Conservation (phyloP, 345 rosid species). For the Arabidopsis suecica region DNA sequence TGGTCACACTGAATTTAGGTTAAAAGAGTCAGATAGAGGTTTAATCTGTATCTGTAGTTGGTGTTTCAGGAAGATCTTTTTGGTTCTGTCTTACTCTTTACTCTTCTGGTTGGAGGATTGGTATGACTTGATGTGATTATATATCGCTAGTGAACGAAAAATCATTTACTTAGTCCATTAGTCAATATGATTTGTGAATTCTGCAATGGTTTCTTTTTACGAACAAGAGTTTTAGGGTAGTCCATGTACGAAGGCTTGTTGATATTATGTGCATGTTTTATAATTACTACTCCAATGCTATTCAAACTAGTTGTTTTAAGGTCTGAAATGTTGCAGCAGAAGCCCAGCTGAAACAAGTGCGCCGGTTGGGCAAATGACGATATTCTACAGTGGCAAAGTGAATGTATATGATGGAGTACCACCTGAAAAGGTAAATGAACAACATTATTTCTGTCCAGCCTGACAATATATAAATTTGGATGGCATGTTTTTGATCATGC, state of each 20-base stretch:
- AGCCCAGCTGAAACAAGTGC: slow-evolving; percentile 55
- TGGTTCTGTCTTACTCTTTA: not conserved
- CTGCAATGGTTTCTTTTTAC: not conserved
- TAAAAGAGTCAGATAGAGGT: not conserved
- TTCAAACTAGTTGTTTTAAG: slow-evolving; percentile 12
- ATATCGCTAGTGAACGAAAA: not conserved
- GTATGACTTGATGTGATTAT: slow-evolving; percentile 15
- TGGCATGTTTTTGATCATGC: slow-evolving; percentile 50
- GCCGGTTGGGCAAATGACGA: slow-evolving; percentile 74
- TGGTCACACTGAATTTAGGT: slow-evolving; percentile 8
- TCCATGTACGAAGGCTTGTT: not conserved
- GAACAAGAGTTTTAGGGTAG: not conserved
- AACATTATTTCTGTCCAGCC: slow-evolving; percentile 48
- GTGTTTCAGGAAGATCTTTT: slow-evolving; percentile 19
- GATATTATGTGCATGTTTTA: slow-evolving; percentile 4
- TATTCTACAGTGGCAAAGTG: slow-evolving; percentile 92
- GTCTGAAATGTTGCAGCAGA: slow-evolving; percentile 51
- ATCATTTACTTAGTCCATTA: not conserved
- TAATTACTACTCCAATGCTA: not conserved
- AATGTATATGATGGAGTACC: slow-evolving; percentile 86
- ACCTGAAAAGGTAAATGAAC: slow-evolving; percentile 76
- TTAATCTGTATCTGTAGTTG: slow-evolving; percentile 18
- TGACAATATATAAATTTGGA: slow-evolving; percentile 42
- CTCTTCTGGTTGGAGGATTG: not conserved
- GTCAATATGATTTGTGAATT: slow-evolving; percentile 17